A percentile compares a stretch with the other conserved stretches of the same genome.
Evolutionary conservation across 73 alveolate genomes (phyloP).

Genomic region (Paramecium pentaurelia): DNA sequence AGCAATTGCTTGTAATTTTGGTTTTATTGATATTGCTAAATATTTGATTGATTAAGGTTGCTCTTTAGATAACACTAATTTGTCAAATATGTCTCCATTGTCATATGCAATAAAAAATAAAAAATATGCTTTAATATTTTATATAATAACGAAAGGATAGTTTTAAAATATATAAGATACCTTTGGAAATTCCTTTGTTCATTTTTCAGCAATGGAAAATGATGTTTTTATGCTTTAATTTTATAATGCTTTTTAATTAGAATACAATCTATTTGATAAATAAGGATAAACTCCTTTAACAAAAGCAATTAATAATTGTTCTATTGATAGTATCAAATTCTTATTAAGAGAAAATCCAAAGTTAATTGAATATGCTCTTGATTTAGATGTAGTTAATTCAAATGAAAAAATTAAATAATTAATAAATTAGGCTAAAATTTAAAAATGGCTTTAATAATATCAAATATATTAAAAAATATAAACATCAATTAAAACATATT

Average conservation of each 20-base stretch:
- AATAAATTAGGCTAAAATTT: not conserved
- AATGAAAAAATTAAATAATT: not conserved
- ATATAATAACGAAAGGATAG: not conserved
- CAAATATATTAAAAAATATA: not conserved
- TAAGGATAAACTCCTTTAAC: slow-evolving; percentile 7
- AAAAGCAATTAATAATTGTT: not conserved
- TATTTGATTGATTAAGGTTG: slow-evolving; percentile 17
- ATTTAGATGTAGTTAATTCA: not conserved
- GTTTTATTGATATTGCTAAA: not conserved
- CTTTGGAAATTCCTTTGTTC: not conserved
- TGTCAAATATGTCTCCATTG: not conserved
- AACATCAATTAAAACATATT: not conserved
- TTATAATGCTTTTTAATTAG: not conserved
- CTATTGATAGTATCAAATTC: not conserved
- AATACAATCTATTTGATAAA: not conserved
- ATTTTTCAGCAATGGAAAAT: not conserved
- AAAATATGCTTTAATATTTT: not conserved
- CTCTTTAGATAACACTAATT: not conserved
- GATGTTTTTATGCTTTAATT: not conserved
- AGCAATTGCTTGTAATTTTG: not conserved
- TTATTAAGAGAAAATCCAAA: not conserved
- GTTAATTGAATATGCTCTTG: not conserved
- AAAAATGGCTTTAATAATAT: not conserved
- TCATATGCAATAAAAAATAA: not conserved
- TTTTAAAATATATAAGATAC: not conserved